Evolutionary conservation across 169 alveolate genomes (phyloP).

Genomic region (Plasmodium gonderi): DNA sequence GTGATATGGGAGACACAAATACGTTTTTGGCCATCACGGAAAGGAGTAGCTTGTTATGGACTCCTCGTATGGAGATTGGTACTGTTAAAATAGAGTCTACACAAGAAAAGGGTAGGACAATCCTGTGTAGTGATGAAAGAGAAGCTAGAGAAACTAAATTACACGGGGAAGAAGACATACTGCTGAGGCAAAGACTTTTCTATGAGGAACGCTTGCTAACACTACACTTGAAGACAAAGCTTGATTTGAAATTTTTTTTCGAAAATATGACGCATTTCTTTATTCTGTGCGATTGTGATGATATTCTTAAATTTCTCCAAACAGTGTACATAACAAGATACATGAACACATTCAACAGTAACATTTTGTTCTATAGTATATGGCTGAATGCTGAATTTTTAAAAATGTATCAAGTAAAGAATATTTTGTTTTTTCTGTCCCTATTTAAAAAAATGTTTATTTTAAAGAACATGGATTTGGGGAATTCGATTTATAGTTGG

Average conservation of each 20-base stretch:
- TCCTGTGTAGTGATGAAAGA: background rate
- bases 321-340: conserved; percentile 45
- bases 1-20: background rate
- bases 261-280: conserved; percentile 45
- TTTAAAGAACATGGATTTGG: conserved; percentile 23
- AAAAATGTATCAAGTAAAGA: conserved; percentile 59
- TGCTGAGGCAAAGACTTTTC: background rate
- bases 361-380: conserved; percentile 56
- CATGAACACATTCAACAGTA: conserved; percentile 19
- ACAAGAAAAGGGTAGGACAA: background rate
- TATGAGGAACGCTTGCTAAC: conserved; percentile 24
- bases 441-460: conserved; percentile 43
- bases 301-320: conserved; percentile 42
- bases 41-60: too few relatives aligned
- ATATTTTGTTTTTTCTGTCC: conserved; percentile 46
- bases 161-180: background rate
- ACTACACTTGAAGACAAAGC: background rate
- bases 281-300: conserved; percentile 63
- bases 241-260: conserved; percentile 5
- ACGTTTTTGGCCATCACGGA: background rate
- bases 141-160: background rate
- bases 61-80: too few relatives aligned
- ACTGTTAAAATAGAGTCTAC: too few relatives aligned
- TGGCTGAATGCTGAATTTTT: conserved; percentile 49
- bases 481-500: conserved; percentile 34